Evolutionary conservation across 495 filamentous ascomycete genomes (phyloP).

Genomic region (Penicillium angulare): DNA sequence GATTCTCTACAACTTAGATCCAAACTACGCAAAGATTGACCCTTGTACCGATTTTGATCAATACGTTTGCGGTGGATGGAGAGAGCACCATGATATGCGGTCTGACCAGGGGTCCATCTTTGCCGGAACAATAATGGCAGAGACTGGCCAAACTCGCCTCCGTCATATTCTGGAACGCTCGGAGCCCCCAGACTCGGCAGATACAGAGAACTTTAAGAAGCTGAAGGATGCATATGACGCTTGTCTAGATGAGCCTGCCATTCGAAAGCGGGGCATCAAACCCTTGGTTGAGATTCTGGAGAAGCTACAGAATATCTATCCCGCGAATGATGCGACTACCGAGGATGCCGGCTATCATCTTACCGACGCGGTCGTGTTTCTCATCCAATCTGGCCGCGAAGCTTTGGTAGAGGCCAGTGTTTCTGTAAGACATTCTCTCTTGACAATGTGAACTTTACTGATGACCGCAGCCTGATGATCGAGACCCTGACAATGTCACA

Average conservation of each 20-base stretch:
- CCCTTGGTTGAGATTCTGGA: slow-evolving; percentile 53
- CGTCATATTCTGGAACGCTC: slow-evolving; percentile 63
- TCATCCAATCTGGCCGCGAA: slow-evolving; percentile 50
- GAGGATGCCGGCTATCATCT: slow-evolving; percentile 40
- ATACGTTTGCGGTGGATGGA: slow-evolving; percentile 68
- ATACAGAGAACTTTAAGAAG: slow-evolving; percentile 65
- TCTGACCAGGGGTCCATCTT: slow-evolving; percentile 62
- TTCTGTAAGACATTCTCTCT: slow-evolving; percentile 38
- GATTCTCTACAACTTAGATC: slow-evolving; percentile 64
- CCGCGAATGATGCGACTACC: slow-evolving; percentile 39
- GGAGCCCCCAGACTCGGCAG: slow-evolving; percentile 47
- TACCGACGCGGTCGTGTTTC: slow-evolving; percentile 51
- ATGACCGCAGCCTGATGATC: slow-evolving; percentile 51
- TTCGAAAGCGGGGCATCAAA: slow-evolving; percentile 51
- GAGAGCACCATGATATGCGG: slow-evolving; percentile 62
- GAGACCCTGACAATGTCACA: slow-evolving; percentile 62
- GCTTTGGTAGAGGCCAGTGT: slow-evolving; percentile 47
- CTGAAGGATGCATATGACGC: slow-evolving; percentile 61
- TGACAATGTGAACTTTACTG: background rate
- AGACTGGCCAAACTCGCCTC: slow-evolving; percentile 57
- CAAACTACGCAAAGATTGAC: slow-evolving; percentile 61
- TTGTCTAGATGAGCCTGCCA: slow-evolving; percentile 58
- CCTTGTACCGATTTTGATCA: slow-evolving; percentile 70
- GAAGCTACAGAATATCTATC: slow-evolving; percentile 54
- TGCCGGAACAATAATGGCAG: slow-evolving; percentile 56